These are phyloP conservation scores for Cubamyces lactineus DNA, from an alignment of 768 basidiomycete species.

Conservation along the genomic window DNA sequence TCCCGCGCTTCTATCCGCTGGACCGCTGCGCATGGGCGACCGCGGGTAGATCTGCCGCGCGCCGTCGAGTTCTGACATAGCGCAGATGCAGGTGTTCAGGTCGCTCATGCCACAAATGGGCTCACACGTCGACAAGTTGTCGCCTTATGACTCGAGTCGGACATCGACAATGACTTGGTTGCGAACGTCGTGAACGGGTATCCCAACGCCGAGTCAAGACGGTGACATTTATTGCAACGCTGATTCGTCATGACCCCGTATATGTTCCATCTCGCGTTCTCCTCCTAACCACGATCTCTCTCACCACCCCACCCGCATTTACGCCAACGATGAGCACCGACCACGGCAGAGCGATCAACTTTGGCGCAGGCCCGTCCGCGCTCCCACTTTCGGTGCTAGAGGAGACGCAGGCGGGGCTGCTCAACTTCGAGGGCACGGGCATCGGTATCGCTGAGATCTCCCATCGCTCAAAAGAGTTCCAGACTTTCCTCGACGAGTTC, in stretches of 20 bases:
- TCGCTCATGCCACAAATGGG: neutral
- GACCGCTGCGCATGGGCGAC: neutral
- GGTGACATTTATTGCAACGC: neutral
- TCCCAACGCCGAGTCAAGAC: neutral
- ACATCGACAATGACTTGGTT: neutral
- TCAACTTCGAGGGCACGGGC: constrained; percentile 89
- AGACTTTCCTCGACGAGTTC: constrained; percentile 62
- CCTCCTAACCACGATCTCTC: constrained; percentile 7
- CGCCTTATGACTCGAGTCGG: constrained; percentile 2
- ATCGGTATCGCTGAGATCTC: constrained; percentile 97
- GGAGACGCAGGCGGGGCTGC: constrained; percentile 80
- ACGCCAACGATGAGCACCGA: constrained; percentile 23
- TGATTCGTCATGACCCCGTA: constrained; percentile 4
- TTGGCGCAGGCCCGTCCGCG: constrained; percentile 93
- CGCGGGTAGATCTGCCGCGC: neutral
- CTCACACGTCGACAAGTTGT: neutral
- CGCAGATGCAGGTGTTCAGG: neutral
- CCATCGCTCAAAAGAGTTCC: constrained; percentile 92
- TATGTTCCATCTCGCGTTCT: neutral
- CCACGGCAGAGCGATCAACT: constrained; percentile 70
- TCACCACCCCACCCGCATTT: neutral
- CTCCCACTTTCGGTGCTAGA: constrained; percentile 85
- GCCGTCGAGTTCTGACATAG: neutral
- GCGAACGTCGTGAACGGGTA: neutral
- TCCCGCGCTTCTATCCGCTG: neutral